Evolutionary conservation across 108 stramenopile genomes (phyloP).

Genomic region (Nannochloropsis gaditana): DNA sequence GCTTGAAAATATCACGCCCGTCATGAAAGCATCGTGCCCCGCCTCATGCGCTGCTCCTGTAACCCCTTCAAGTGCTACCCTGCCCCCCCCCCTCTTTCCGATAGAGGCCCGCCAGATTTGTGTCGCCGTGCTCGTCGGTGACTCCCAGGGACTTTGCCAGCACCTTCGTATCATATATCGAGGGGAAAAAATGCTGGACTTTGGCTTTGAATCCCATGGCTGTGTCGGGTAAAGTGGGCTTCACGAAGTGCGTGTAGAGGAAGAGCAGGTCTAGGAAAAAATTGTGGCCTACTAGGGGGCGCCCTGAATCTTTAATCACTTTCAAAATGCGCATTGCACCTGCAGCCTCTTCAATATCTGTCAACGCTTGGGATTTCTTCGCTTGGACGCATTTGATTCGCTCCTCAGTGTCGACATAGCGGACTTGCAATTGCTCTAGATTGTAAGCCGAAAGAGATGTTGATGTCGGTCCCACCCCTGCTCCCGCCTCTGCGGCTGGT

Average conservation of each 20-base stretch:
- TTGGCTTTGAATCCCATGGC: background rate
- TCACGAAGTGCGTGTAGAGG: background rate
- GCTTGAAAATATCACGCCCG: background rate
- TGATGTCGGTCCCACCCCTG: background rate
- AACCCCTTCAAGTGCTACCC: background rate
- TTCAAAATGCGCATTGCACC: background rate
- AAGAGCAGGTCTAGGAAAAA: background rate
- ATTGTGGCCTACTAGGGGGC: background rate
- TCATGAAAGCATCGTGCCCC: background rate
- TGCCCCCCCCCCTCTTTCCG: background rate
- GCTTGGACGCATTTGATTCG: background rate
- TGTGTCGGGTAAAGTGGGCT: background rate
- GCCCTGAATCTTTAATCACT: background rate
- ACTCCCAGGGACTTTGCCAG: background rate
- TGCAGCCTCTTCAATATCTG: background rate
- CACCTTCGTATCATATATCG: background rate
- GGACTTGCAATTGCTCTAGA: background rate
- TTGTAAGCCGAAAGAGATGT: background rate
- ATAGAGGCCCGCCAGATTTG: background rate
- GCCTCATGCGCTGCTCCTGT: background rate
- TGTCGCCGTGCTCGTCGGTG: background rate
- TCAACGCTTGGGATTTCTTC: slow-evolving; percentile 15
- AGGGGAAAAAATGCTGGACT: background rate
- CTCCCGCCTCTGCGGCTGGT: background rate
- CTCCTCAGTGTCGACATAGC: background rate